phyloP scores from a whole-genome alignment of 2,329 filamentous ascomycete species.

The Cytospora chrysosperma region DNA sequence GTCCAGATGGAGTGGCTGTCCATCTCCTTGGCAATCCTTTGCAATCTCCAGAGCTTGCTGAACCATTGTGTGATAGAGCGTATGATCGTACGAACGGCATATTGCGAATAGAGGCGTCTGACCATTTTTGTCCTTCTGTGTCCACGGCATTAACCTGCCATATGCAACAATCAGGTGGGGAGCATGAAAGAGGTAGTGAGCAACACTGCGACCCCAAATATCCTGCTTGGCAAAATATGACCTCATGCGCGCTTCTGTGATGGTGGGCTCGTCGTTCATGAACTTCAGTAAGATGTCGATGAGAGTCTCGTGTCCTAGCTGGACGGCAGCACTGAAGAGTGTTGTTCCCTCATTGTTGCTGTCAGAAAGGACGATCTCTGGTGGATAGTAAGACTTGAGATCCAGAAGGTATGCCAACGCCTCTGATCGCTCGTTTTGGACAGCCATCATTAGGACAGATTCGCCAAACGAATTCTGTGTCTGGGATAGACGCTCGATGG shows the following conservation, averaged over 20 bases:
- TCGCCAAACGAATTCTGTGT: constrained; percentile 72
- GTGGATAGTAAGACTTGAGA: constrained; percentile 72
- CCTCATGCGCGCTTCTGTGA: constrained; percentile 54
- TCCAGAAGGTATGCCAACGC: constrained; percentile 78
- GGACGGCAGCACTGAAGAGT: constrained; percentile 84
- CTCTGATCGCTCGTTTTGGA: constrained; percentile 69
- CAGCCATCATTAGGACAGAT: constrained; percentile 84
- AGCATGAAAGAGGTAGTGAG: constrained; percentile 94
- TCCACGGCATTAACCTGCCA: constrained; percentile 80
- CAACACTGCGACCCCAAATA: constrained; percentile 80
- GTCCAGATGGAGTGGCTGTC: constrained; percentile 79
- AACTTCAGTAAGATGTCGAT: constrained; percentile 75
- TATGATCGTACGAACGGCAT: constrained; percentile 92
- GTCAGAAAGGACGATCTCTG: constrained; percentile 72
- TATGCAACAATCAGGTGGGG: constrained; percentile 76
- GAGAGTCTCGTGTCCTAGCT: constrained; percentile 72
- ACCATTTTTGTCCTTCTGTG: constrained; percentile 88
- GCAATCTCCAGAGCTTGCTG: constrained; percentile 75
- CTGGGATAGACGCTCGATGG: constrained; percentile 73
- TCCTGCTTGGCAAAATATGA: constrained; percentile 77
- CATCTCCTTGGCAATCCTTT: constrained; percentile 71
- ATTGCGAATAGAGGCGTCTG: constrained; percentile 97
- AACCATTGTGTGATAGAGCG: constrained; percentile 84
- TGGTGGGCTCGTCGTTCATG: constrained; percentile 50
- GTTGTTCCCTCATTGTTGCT: constrained; percentile 88